phyloP scores from a whole-genome alignment of 257 asterid genomes.

The Nicotiana undulata region DNA sequence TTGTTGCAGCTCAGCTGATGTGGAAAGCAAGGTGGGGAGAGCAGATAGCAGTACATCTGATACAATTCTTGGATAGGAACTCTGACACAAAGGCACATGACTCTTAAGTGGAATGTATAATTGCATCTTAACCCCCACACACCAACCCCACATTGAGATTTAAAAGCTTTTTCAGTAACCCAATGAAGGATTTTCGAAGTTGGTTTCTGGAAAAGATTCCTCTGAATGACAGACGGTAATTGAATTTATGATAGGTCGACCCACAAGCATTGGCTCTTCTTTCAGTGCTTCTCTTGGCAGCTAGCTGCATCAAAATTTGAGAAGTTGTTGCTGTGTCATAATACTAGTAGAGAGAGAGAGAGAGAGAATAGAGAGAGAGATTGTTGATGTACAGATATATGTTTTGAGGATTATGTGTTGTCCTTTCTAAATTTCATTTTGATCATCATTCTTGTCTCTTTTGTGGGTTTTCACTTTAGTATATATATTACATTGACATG shows the following conservation, averaged over 20 bases:
- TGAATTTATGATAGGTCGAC: slow-evolving; percentile 17
- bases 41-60: slow-evolving; percentile 39
- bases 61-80: slow-evolving; percentile 30
- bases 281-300: slow-evolving; percentile 22
- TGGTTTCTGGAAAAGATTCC: slow-evolving; percentile 42
- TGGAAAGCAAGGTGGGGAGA: slow-evolving; percentile 35
- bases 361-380: slow-evolving; percentile 11
- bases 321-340: slow-evolving; percentile 6
- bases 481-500: not conserved
- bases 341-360: slow-evolving; percentile 5
- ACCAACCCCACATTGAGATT: not conserved
- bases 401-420: slow-evolving; percentile 19
- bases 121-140: slow-evolving; percentile 1
- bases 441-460: slow-evolving; percentile 14
- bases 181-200: slow-evolving; percentile 23
- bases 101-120: slow-evolving; percentile 15
- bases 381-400: slow-evolving; percentile 35
- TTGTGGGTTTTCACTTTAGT: not conserved
- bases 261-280: slow-evolving; percentile 28
- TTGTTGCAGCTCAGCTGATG: slow-evolving; percentile 33
- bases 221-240: slow-evolving; percentile 23
- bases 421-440: slow-evolving; percentile 17
- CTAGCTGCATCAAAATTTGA: slow-evolving; percentile 21
- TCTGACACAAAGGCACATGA: slow-evolving; percentile 24
- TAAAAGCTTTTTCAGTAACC: slow-evolving; percentile 22